Percentiles rank a stretch among this genome's conserved stretches.
These are phyloP conservation scores for Vigna radiata DNA, from an alignment of 306 rosid genomes.

Conservation along the genomic window DNA sequence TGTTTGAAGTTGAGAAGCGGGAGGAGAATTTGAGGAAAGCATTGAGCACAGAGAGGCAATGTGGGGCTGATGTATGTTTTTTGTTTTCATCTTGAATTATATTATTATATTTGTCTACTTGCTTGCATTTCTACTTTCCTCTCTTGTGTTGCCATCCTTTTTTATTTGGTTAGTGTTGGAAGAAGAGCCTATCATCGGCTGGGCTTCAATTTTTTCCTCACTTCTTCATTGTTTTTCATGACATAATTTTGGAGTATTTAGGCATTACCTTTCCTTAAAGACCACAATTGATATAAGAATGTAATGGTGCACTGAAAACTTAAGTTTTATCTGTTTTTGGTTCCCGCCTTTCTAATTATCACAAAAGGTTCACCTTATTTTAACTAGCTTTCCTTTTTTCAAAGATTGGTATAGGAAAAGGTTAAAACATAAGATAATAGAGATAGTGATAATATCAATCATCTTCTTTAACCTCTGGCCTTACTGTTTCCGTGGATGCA, in stretches of 20 bases:
- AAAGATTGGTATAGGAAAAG: background rate
- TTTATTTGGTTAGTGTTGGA: slow-evolving; percentile 27
- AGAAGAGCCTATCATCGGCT: background rate
- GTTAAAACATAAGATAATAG: background rate
- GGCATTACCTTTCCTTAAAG: background rate
- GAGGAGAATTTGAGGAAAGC: slow-evolving; percentile 77
- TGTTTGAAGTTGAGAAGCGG: slow-evolving; percentile 73
- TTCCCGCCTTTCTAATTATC: background rate
- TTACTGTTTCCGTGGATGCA: background rate
- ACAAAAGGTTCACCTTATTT: background rate
- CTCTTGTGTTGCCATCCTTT: slow-evolving; percentile 13
- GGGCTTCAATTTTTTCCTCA: slow-evolving; percentile 22
- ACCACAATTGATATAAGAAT: background rate
- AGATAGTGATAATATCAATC: background rate
- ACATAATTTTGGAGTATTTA: slow-evolving; percentile 5
- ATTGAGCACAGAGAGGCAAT: slow-evolving; percentile 69
- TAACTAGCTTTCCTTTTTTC: background rate
- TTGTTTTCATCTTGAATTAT: slow-evolving; percentile 31
- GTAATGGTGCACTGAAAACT: background rate
- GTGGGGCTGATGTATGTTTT: slow-evolving; percentile 69
- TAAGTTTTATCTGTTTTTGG: background rate
- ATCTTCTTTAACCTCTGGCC: background rate
- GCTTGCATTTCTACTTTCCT: slow-evolving; percentile 1
- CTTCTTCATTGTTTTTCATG: background rate
- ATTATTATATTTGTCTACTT: slow-evolving; percentile 31